Base-by-base conservation (phyloP, 2,329 filamentous ascomycete genomes). In the Phialophora chinensis region DNA sequence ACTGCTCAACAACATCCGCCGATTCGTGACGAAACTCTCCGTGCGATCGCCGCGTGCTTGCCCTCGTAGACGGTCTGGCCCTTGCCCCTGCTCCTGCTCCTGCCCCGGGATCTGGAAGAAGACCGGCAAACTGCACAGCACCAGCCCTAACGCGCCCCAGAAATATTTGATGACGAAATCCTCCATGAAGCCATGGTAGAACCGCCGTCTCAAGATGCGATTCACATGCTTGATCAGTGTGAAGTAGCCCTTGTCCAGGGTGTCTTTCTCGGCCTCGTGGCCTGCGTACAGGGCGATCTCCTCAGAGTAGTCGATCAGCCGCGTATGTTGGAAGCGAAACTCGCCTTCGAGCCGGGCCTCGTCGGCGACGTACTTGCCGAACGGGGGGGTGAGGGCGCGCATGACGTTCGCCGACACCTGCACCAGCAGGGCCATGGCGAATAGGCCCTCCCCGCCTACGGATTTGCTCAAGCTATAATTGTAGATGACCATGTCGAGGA, bases 161-260 rank as follows among this genome's bases (percentile, higher is more conserved):
- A 98, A 95, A 77, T 99, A 99, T 79, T 99, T 99, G 79, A 99
- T 97, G 65, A 98, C 92, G 79, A 97, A 99, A 78, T 99, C 95
- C 77, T 99, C 95, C 94, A 98, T 97, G 74, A 99, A 90, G n/a
- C 93, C 94, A 77, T 99, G 94, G 78, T 98, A 98, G 77, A 99
- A 91, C 57, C 95, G 88, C 69, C 92, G 86, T 47, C 93, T 87
- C 68, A 99, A 81, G 71, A 98, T 97, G 75, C 96, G 90, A 79
- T 99, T 99, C 76, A 99, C 94, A 79, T 99, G 95, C 80, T 97
- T 98, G 82, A 99, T 99, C 44, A 99, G 85, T 1, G 95, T 99
- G 76, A 99, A 99, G 79, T 99, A 99, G 17, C 95, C 94, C 81
- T 98, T 98, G 79, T 99, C 95, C 61, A 99, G 84, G 0, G 91